Percentiles rank a stretch among this genome's conserved stretches.
phyloP scores from a whole-genome alignment of 805 yeast species.

The Kluyveromyces siamensis region DNA sequence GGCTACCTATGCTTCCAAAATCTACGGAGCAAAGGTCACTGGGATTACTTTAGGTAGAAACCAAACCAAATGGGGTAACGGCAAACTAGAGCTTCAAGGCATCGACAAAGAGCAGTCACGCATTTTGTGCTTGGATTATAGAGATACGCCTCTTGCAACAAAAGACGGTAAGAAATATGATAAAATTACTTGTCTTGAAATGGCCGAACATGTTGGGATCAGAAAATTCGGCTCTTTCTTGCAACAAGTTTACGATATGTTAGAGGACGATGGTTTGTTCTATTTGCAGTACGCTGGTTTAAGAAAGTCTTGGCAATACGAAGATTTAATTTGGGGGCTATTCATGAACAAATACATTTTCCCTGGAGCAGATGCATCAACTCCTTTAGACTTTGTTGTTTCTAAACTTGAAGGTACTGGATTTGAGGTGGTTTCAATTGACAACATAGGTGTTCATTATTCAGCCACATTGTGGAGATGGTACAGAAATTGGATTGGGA shows the following conservation, averaged over 20 bases:
- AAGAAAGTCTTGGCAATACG: constrained; percentile 90
- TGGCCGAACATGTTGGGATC: constrained; percentile 95
- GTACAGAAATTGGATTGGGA: constrained; percentile 90
- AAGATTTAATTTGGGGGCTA: constrained; percentile 88
- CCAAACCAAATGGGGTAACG: constrained; percentile 86
- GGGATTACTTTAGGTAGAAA: constrained; percentile 86
- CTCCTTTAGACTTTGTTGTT: constrained; percentile 80
- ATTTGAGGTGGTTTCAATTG: constrained; percentile 74
- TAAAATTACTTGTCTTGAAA: constrained; percentile 84
- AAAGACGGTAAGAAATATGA: constrained; percentile 44
- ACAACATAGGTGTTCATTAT: constrained; percentile 88
- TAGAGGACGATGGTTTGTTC: constrained; percentile 87
- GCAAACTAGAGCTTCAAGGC: constrained; percentile 58
- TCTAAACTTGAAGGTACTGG: constrained; percentile 74
- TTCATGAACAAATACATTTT: constrained; percentile 93
- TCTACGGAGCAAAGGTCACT: constrained; percentile 78
- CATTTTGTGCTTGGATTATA: constrained; percentile 77
- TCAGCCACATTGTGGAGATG: constrained; percentile 88
- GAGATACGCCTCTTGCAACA: constrained; percentile 76
- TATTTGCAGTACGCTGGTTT: constrained; percentile 84
- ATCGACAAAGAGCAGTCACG: constrained; percentile 59
- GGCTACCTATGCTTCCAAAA: constrained; percentile 72
- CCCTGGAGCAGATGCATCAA: constrained; percentile 97
- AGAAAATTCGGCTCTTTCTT: constrained; percentile 71
- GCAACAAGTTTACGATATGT: constrained; percentile 72